phyloP scores from a whole-genome alignment of 805 yeast species.

The Yamadazyma scolyti region DNA sequence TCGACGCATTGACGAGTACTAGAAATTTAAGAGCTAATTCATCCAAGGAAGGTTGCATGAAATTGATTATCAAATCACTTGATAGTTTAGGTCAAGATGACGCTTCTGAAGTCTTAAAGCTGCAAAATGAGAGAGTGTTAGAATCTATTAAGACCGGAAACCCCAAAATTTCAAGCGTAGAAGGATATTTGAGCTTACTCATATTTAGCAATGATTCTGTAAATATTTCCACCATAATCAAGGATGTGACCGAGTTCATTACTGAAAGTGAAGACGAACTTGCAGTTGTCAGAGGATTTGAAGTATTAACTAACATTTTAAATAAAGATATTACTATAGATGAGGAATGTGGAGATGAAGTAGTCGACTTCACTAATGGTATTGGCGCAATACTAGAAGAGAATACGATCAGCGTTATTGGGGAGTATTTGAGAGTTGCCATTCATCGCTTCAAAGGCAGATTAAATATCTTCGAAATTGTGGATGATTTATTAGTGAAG shows the following conservation, averaged over 20 bases:
- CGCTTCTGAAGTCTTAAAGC: not conserved
- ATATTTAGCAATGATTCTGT: not conserved
- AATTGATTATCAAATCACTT: not conserved
- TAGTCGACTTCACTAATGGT: slow-evolving; percentile 5
- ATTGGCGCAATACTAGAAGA: slow-evolving; percentile 7
- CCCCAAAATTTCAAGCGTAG: not conserved
- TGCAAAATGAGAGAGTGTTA: slow-evolving; percentile 1
- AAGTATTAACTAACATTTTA: slow-evolving; percentile 1
- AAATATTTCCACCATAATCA: not conserved
- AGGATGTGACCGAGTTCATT: slow-evolving; percentile 5
- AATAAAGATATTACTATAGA: not conserved
- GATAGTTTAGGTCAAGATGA: not conserved
- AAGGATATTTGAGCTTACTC: too few species aligned
- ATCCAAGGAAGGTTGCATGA: not conserved
- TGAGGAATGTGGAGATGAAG: slow-evolving; percentile 1
- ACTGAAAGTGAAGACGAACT: slow-evolving; percentile 5
- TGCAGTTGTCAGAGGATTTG: slow-evolving; percentile 5
- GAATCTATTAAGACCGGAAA: slow-evolving; percentile 3
- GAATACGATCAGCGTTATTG: too few species aligned
- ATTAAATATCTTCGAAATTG: slow-evolving; percentile 3
- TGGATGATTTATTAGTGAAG: slow-evolving; percentile 10
- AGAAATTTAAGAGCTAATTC: not conserved
- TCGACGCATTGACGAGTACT: not conserved
- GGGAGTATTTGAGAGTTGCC: too few species aligned
- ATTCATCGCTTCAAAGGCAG: not conserved